A percentile compares a stretch with the other conserved stretches of the same genome.
These are phyloP conservation scores for Parietaria judaica DNA, from an alignment of 306 rosid genomes.

Conservation along the genomic window DNA sequence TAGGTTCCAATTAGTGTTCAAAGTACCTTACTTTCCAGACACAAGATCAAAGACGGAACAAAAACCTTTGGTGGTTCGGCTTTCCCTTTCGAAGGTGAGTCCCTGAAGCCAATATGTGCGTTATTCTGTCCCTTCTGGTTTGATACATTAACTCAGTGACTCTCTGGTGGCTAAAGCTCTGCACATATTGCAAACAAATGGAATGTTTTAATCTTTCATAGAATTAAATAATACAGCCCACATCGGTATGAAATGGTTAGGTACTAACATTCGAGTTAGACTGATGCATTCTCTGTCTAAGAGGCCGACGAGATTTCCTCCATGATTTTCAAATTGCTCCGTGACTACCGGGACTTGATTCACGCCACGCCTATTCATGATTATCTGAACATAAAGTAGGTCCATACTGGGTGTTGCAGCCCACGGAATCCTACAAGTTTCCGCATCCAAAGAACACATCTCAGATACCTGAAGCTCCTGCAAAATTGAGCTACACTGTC, in stretches of 20 bases:
- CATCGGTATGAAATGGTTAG: neutral
- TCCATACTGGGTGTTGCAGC: constrained; percentile 77
- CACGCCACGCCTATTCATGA: constrained; percentile 57
- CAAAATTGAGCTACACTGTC: constrained; percentile 17
- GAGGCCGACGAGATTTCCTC: constrained; percentile 66
- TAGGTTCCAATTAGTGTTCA: neutral
- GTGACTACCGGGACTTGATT: constrained; percentile 56
- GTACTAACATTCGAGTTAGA: constrained; percentile 72
- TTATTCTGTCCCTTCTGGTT: neutral
- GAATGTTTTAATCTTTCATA: neutral
- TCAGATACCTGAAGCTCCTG: constrained; percentile 78
- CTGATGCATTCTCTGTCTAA: constrained; percentile 64
- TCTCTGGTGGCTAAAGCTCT: constrained; percentile 60
- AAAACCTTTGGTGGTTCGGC: neutral
- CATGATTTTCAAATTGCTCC: constrained; percentile 33
- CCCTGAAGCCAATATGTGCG: neutral
- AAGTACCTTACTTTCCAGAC: neutral
- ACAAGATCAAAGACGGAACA: neutral
- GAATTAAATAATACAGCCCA: no score
- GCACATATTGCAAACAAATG: constrained; percentile 10
- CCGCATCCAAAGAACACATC: constrained; percentile 51
- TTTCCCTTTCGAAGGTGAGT: neutral
- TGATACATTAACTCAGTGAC: constrained; percentile 21
- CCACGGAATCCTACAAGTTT: constrained; percentile 58
- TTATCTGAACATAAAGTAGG: constrained; percentile 56